Evolutionary conservation across 495 filamentous ascomycete species (phyloP).

Genomic region (Neurospora pannonica): DNA sequence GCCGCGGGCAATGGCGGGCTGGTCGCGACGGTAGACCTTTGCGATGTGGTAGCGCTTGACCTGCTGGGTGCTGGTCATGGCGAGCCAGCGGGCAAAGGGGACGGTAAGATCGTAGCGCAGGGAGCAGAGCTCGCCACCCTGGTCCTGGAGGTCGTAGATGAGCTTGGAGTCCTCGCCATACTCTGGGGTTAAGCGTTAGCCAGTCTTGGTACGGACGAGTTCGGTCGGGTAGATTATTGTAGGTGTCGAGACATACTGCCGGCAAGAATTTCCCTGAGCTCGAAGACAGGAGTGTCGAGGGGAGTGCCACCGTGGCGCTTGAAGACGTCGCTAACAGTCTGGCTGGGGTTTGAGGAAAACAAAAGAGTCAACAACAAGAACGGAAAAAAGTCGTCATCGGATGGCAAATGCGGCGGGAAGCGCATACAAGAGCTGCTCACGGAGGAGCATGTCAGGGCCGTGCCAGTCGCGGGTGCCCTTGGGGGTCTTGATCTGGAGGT

Average conservation of each 20-base stretch:
- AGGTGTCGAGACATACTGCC: slow-evolving; percentile 35
- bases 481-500: slow-evolving; percentile 22
- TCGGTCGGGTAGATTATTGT: slow-evolving; percentile 27
- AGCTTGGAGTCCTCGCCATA: slow-evolving; percentile 83
- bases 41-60: slow-evolving; percentile 91
- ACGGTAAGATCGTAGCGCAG: slow-evolving; percentile 88
- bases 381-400: neutral
- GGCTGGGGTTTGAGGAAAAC: slow-evolving; percentile 4
- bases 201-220: slow-evolving; percentile 47
- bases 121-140: slow-evolving; percentile 76
- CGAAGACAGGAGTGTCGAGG: slow-evolving; percentile 40
- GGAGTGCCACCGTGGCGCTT: slow-evolving; percentile 33
- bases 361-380: neutral
- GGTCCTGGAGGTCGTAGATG: slow-evolving; percentile 84
- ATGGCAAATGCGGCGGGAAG: neutral
- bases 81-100: slow-evolving; percentile 85
- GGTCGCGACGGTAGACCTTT: slow-evolving; percentile 57
- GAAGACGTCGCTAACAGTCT: slow-evolving; percentile 22
- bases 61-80: slow-evolving; percentile 69
- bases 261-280: slow-evolving; percentile 56
- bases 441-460: slow-evolving; percentile 11
- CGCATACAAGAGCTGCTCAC: slow-evolving; percentile 16
- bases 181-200: slow-evolving; percentile 53
- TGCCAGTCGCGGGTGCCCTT: slow-evolving; percentile 21
- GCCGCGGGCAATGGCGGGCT: slow-evolving; percentile 43